Evolutionary conservation across 495 filamentous ascomycete species (phyloP), one percentile per base, ranked within the genome.

Genomic region (Friedmanniomyces endolithicus): DNA sequence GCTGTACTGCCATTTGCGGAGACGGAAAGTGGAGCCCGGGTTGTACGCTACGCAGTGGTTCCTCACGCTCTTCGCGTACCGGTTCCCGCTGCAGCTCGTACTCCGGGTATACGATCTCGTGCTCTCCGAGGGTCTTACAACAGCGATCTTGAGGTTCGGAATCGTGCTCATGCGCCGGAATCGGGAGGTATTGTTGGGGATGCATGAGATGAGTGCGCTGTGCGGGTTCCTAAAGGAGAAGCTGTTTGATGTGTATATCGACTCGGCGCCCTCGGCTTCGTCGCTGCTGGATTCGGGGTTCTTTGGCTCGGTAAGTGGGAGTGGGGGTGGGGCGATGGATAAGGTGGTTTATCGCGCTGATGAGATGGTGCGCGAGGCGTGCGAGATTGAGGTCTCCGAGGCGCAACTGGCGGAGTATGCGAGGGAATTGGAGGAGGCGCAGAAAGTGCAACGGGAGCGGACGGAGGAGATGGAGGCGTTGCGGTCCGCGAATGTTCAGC

Each of bases 31-130:
- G 35, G 83, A 83, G 40, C 88, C 94, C 0, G 85, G 95, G 61
- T 74, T 99, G 9, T 99, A 99, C 65, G 92, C 92, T 41, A 97
- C 92, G 0, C 92, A 97, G 67, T 99, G 92, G 92, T 97, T 97
- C 69, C 80, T 99, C 41, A 99, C 92, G 6, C 78, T 99, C n/a
- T 99, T 99, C 64, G 90, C 92, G 16, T 97, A 99, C 68, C 85
- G 94, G 45, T 99, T 99, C 68, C 92, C 92, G 12, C 75, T 99
- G 9, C 92, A 99, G 65, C 78, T 99, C 1, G 92, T 97, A 20
- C 78, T 99, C 49, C 86, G 92, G 48, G 89, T 99, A 31, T 97
- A 97, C 70, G 92, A 99, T 68, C 76, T 99, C 31, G 89, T 99
- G 41, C 79, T 99, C 33, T 90, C 88, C 61, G 92, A 99, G 70